Conservation (phyloP, 78 protist species). For the Dictyostelium purpureum region DNA sequence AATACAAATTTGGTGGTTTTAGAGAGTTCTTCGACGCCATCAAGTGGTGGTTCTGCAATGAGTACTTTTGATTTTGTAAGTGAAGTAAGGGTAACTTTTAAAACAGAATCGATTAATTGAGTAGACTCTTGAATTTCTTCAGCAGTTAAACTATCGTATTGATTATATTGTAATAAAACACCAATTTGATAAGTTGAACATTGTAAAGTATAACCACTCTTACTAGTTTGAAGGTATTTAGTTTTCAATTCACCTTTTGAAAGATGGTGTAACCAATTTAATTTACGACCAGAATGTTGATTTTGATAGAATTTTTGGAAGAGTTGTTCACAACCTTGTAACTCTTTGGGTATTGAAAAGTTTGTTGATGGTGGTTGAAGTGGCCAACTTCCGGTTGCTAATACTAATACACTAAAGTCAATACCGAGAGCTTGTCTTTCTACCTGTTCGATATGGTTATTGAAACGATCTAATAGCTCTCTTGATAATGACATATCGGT, state of each 20-base stretch:
- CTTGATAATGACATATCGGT: conserved; percentile 87
- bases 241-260: conserved; percentile 89
- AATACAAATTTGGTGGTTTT: conserved; percentile 74
- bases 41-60: conserved; percentile 30
- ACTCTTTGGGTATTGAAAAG: conserved; percentile 75
- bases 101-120: conserved; percentile 65
- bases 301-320: conserved; percentile 75
- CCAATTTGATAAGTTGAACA: conserved; percentile 88
- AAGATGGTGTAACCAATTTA: conserved; percentile 90
- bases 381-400: conserved; percentile 92
- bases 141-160: conserved; percentile 12
- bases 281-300: conserved; percentile 87
- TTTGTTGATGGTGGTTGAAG: conserved; percentile 78
- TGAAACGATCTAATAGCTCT: conserved; percentile 68
- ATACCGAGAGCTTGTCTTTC: conserved; percentile 18
- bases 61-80: conserved; percentile 79
- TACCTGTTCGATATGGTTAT: conserved; percentile 48
- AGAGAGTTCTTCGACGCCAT: conserved; percentile 44
- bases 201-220: conserved; percentile 75
- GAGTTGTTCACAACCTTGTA: conserved; percentile 76
- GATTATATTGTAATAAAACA: conserved; percentile 85
- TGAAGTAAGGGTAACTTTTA: conserved; percentile 49
- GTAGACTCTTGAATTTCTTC: conserved; percentile 81
- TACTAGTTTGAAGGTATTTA: conserved; percentile 33
- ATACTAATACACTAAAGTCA: conserved; percentile 85